These are phyloP conservation scores for Helotiales sp. DNA, from an alignment of 2,329 filamentous ascomycete species.

Conservation along the genomic window DNA sequence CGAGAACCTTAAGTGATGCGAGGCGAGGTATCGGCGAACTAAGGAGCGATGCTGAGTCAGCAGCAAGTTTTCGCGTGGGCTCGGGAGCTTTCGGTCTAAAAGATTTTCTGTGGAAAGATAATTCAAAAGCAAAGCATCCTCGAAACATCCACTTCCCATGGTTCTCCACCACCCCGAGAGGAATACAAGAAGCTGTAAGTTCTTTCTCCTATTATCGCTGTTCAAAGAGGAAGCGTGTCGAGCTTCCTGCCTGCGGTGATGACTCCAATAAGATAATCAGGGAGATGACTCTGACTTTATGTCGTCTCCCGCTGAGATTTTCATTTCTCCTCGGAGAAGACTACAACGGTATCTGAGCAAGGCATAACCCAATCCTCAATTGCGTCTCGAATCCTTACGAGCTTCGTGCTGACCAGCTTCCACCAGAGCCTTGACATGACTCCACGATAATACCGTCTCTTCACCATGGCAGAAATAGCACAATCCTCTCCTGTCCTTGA, in stretches of 20 bases:
- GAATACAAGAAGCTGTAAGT: constrained; percentile 19
- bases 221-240: not conserved
- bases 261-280: constrained; percentile 62
- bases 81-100: not conserved
- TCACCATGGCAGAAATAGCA: constrained; percentile 29
- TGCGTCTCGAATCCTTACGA: not conserved
- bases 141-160: not conserved
- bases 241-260: constrained; percentile 51
- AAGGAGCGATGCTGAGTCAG: not conserved
- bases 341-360: constrained; percentile 97
- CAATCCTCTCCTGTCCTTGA: constrained; percentile 8
- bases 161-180: not conserved
- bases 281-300: constrained; percentile 42
- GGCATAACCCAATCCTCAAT: constrained; percentile 27
- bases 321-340: constrained; percentile 65
- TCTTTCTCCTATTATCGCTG: not conserved
- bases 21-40: not conserved
- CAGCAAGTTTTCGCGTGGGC: not conserved
- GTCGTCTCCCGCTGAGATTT: constrained; percentile 62
- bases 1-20: no score
- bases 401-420: constrained; percentile 16
- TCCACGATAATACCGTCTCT: constrained; percentile 21
- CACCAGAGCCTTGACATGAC: constrained; percentile 27
- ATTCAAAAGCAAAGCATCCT: not conserved
- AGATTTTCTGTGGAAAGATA: not conserved